A percentile compares a stretch with the other conserved stretches of the same genome.
These are phyloP conservation scores for Myxozyma monticola DNA, from an alignment of 805 yeast species.

Conservation along the genomic window DNA sequence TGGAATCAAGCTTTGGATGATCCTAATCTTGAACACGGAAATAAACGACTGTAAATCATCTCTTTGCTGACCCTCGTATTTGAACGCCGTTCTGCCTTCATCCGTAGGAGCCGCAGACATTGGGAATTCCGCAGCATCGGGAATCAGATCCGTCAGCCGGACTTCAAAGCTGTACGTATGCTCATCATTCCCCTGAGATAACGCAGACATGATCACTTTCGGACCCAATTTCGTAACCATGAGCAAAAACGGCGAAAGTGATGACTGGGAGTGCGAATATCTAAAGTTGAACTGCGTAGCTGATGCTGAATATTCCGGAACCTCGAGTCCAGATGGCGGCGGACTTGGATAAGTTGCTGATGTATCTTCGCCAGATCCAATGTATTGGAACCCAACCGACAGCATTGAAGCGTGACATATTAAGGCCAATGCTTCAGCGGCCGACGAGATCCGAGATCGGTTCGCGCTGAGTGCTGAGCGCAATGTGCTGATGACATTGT, in stretches of 20 bases:
- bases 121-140: constrained; percentile 3
- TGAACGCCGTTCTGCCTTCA: too few relatives aligned
- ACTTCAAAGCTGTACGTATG: constrained; percentile 14
- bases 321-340: background rate
- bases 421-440: constrained; percentile 14
- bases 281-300: constrained; percentile 14
- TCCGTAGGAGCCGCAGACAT: background rate
- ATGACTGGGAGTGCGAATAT: constrained; percentile 18
- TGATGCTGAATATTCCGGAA: constrained; percentile 6
- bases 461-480: too few relatives aligned
- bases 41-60: constrained; percentile 6
- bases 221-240: constrained; percentile 20
- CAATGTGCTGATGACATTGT: too few relatives aligned
- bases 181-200: constrained; percentile 21
- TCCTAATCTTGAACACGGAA: constrained; percentile 8
- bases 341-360: background rate
- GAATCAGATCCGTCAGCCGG: constrained; percentile 9
- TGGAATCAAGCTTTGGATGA: constrained; percentile 21
- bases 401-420: constrained; percentile 20
- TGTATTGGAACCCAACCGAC: constrained; percentile 21
- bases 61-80: background rate
- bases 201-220: constrained; percentile 17
- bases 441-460: too few relatives aligned
- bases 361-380: constrained; percentile 6
- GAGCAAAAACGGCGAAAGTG: constrained; percentile 18